Evolutionary conservation across 163 green algal species (phyloP), one percentile per base, ranked within the genome.

Genomic region (Scenedesmus sp.): DNA sequence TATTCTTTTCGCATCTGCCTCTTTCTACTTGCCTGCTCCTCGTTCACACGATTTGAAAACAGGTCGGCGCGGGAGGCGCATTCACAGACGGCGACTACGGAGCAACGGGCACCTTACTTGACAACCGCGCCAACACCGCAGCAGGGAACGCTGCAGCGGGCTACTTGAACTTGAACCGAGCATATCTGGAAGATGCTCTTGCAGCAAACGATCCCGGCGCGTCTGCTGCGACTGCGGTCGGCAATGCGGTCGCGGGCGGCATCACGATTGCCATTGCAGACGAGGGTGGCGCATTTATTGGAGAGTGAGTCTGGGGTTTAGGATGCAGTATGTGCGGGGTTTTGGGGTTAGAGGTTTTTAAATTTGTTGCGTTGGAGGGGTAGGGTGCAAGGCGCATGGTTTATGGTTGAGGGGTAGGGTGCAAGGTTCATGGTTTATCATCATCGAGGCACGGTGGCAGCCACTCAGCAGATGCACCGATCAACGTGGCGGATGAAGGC

Each of bases 51-150:
- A 46, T 46, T 46, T 13, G 12, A 23, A 10, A 10, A 15, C 12
- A 76, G 66, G 26, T 56, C 2, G 76, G 76, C 76, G 57, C 56
- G 3, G 76, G 20, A 52, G 74, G 76, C 26, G 18, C 18, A 5
- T 59, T 55, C 15, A n/a, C 54, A 54, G 60, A 82, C 26, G 84
- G 84, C 18, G 84, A 89, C 62, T 89, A 89, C 84, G 59, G 9
- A 0, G 59, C 59, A 3, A 55, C 60, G 12, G 26, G 26, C 3
- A 82, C 12, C 20, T 52, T 34, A 1, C 34, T 82, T 15, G 84
- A 89, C 34, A 57, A 66, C n/a, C 56, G 55, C 26, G 84, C 59
- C 34, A 15, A 89, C 34, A 81, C 70, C 6, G 84, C 56, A 7
- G 56, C 60, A 15, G 84, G 84, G 34, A 89, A 34, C 26, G 84